phyloP scores from a whole-genome alignment of 176 grass and related monocot species.

The Triticum urartu region DNA sequence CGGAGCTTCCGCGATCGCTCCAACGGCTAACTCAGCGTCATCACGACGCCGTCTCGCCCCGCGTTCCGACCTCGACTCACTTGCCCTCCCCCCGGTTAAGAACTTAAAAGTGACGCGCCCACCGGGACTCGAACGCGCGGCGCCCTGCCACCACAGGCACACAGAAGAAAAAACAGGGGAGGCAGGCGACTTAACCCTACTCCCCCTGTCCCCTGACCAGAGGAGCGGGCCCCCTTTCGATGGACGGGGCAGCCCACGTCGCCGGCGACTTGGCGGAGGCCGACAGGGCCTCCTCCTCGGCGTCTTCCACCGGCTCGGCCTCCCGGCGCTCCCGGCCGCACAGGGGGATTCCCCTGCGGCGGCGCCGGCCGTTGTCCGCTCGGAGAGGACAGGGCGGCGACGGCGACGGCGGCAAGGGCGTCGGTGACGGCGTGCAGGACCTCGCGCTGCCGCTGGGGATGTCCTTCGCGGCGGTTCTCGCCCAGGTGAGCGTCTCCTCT shows the following conservation, averaged over 20 bases:
- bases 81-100: neutral
- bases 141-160: neutral
- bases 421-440: constrained; percentile 33
- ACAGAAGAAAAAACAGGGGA: neutral
- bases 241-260: constrained; percentile 30
- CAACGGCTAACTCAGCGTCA: constrained; percentile 19
- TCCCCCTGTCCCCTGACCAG: neutral
- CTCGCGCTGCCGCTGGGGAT: constrained; percentile 65
- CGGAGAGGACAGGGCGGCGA: neutral
- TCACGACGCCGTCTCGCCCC: neutral
- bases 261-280: constrained; percentile 25
- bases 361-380: neutral
- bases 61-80: constrained; percentile 2
- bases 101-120: neutral
- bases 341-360: constrained; percentile 40
- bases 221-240: neutral
- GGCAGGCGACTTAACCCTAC: constrained; percentile 26
- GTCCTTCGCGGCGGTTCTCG: constrained; percentile 76
- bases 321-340: constrained; percentile 10
- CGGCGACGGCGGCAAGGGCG: neutral
- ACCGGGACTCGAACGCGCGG: neutral
- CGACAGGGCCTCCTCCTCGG: constrained; percentile 21
- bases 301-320: constrained; percentile 17
- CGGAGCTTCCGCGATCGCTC: constrained; percentile 12
- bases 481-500: constrained; percentile 26